phyloP scores from a whole-genome alignment of 495 filamentous ascomycete genomes.

The Aspergillus sparsus region DNA sequence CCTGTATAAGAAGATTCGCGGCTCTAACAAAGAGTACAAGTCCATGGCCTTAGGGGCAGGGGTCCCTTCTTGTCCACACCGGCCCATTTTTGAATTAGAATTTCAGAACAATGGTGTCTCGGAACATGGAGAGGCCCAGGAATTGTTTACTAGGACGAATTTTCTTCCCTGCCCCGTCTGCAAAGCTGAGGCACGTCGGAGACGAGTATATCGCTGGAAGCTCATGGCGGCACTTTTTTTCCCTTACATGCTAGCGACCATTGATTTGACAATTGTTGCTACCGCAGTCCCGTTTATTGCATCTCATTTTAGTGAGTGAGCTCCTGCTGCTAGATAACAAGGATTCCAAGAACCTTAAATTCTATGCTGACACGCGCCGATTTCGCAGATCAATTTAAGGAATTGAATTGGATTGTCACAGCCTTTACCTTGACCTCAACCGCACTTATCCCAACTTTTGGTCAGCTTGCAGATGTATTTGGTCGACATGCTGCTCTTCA shows the following conservation, averaged over 20 bases:
- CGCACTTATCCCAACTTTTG: slow-evolving; percentile 62
- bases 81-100: too few species aligned
- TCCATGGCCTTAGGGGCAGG: background rate
- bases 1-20: slow-evolving; percentile 10
- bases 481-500: slow-evolving; percentile 54
- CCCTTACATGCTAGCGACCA: slow-evolving; percentile 52
- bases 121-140: too few species aligned
- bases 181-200: slow-evolving; percentile 16
- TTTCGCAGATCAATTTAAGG: slow-evolving; percentile 54
- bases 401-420: slow-evolving; percentile 66
- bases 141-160: too few species aligned
- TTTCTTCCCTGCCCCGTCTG: slow-evolving; percentile 10
- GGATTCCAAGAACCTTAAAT: too few species aligned
- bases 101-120: too few species aligned
- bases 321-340: slow-evolving; percentile 10
- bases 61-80: background rate
- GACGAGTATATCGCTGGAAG: slow-evolving; percentile 50
- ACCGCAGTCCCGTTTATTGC: slow-evolving; percentile 61
- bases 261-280: slow-evolving; percentile 62
- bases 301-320: slow-evolving; percentile 57
- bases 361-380: too few species aligned
- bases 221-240: slow-evolving; percentile 53
- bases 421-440: slow-evolving; percentile 62
- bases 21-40: too few species aligned
- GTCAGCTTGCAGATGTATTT: slow-evolving; percentile 60